phyloP scores from a whole-genome alignment of 768 basidiomycete genomes.

The Lactifluus pinguis region DNA sequence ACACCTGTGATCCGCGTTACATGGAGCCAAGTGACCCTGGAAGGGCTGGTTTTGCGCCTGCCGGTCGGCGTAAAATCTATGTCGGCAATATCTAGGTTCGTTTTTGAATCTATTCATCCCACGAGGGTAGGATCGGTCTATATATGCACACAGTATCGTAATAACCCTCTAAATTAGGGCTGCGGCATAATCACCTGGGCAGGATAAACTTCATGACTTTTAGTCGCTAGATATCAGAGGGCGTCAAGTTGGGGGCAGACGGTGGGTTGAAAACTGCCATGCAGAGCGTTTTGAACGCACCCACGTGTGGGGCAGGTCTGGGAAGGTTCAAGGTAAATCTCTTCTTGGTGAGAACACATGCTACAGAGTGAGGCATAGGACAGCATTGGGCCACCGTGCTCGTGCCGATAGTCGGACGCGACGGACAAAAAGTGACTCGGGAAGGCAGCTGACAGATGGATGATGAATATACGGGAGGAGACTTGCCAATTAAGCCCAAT shows the following conservation, averaged over 20 bases:
- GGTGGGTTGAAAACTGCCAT: not conserved
- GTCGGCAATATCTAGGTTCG: slow-evolving; percentile 1
- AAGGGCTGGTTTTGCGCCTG: not conserved
- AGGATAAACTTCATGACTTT: not conserved
- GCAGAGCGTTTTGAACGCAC: not conserved
- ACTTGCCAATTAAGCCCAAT: not conserved
- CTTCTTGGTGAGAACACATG: not conserved
- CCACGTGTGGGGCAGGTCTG: not conserved
- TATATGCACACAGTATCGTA: not conserved
- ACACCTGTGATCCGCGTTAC: not conserved
- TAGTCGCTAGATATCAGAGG: not conserved
- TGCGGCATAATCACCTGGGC: not conserved
- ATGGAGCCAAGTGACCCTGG: not conserved
- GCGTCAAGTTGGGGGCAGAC: not conserved
- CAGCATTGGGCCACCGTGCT: not conserved
- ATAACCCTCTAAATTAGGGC: not conserved
- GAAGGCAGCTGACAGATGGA: not conserved
- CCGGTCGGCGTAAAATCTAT: not conserved
- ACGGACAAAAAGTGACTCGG: not conserved
- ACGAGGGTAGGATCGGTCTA: not conserved
- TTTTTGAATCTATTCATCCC: not conserved
- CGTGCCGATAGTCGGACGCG: not conserved
- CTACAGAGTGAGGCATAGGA: not conserved
- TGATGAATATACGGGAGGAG: not conserved
- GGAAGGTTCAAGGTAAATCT: not conserved